Evolutionary conservation across 2,329 filamentous ascomycete genomes (phyloP), one percentile per base, ranked within the genome.

Genomic region (Seiridium unicorne): DNA sequence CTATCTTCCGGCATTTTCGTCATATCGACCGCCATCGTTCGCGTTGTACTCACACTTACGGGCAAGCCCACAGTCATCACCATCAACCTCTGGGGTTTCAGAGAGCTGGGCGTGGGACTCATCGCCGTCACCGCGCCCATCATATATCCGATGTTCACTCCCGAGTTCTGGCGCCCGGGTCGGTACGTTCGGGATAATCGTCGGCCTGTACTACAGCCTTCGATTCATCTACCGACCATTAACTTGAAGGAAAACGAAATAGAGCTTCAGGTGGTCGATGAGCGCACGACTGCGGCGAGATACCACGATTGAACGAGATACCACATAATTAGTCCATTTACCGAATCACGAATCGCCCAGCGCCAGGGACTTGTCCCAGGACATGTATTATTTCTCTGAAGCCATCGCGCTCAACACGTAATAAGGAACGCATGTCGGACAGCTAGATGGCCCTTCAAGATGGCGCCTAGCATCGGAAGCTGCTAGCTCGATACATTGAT

Each of bases 1-100:
- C 59, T 71, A 2, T 69, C 64, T 4, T 70, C 67, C 1, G 69
- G 66, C 7, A 18, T 70, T 3, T 71, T 71, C 55, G 58, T 71
- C 40, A 70, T 71, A 18, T 65, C 64, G 3, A 69, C 68, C 1
- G 69, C 68, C 0, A 53, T 71, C 13, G 58, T 70, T 3, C 63
- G 68, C 1, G 68, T 66, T 0, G 49, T 62, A 2, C 56, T 63
- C 4, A 71, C 69, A 0, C 61, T 71, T 9, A 44, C 51, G 2
- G 65, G 65, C 0, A 42, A 62, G 1, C 66, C 68, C 1, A 68
- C 68, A 7, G 60, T 68, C 5, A 69, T 70, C 57, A 70, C 64
- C 44, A 69, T 71, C 57, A 66, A 66, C 44, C 57, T 60, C 11
- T 66, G 64, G 64, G 64, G 63, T 1, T 63, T 63, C 38, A 44